Evolutionary conservation across 192 early-diverging fungal species (phyloP), one percentile per base, ranked within the genome.

Genomic region (Coemansia sp.): DNA sequence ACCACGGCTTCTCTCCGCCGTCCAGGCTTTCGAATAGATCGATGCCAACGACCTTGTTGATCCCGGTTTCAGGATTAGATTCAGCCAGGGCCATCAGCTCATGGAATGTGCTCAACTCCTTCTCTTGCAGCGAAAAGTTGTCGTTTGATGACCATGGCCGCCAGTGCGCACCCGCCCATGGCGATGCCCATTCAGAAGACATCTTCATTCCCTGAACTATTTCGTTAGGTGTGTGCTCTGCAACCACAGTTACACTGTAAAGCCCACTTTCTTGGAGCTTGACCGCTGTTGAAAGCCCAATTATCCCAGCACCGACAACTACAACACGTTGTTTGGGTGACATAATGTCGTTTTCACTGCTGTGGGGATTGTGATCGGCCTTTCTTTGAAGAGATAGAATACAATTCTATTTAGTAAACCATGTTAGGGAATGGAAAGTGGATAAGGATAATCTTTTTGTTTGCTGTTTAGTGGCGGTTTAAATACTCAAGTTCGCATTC

Each of bases 141-240:
- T 77, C 54, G 26, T 79, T 78, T 40, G 38, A 62, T 10, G 87
- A 81, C 71, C 74, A 86, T 4, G 85, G 79, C 21, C 87, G 85
- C 89, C 89, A 90, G 71, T 89, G 86, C 39, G 89, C 89, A 11
- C 89, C 89, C 0, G 89, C 89, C 67, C 82, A 74, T 11, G 84
- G 83, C 21, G 76, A 78, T 15, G 76, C 76, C 76, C 76, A 78
- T 4, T 61, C 76, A 16, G 81, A 72, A 39, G 81, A 88, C 50
- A 67, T 57, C 38, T 45, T 61, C 7, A 45, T 42, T 3, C 63
- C 71, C 0, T 47, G 26, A 7, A 49, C 37, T 13, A 68, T 26
- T 5, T 9, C 56, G 10, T 56, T 42, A 9, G 74, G 76, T 1
- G 58, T 56, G 18, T 81, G 65, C 44, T 79, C 61, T 11, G 84